A percentile compares a stretch with the other conserved stretches of the same genome.
phyloP scores from a whole-genome alignment of 345 rosid genomes.

The Pugionium dolabratum region DNA sequence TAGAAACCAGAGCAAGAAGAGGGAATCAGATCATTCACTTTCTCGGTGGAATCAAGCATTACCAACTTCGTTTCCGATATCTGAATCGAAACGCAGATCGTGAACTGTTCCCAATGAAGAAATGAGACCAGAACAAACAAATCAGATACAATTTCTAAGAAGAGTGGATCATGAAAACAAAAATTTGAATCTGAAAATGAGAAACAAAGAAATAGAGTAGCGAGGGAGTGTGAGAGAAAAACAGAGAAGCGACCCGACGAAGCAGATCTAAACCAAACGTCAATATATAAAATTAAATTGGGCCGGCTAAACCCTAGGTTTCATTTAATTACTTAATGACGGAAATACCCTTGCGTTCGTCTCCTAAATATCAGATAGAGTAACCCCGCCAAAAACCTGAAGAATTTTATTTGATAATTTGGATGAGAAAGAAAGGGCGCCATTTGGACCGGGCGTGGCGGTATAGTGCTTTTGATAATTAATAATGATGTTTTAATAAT shows the following conservation, averaged over 20 bases:
- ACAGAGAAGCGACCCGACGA: slow-evolving; percentile 39
- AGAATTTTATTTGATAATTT: slow-evolving; percentile 1
- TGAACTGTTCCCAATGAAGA: slow-evolving; percentile 9
- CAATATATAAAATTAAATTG: slow-evolving; percentile 25
- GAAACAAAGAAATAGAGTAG: slow-evolving; percentile 19
- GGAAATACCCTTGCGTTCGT: slow-evolving; percentile 17
- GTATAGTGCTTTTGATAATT: neutral
- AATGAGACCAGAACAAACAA: neutral
- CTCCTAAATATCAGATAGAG: no score
- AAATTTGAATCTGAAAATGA: slow-evolving; percentile 17
- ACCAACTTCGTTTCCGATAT: neutral
- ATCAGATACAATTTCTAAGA: slow-evolving; percentile 4
- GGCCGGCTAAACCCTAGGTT: slow-evolving; percentile 50
- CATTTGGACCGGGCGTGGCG: slow-evolving; percentile 5
- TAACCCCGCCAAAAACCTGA: slow-evolving; percentile 37
- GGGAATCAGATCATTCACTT: slow-evolving; percentile 49
- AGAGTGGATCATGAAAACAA: neutral
- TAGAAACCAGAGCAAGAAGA: neutral
- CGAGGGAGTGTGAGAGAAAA: slow-evolving; percentile 34
- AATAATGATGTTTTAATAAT: slow-evolving; percentile 4
- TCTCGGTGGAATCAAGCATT: slow-evolving; percentile 58
- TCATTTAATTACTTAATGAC: slow-evolving; percentile 9
- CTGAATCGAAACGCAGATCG: slow-evolving; percentile 27
- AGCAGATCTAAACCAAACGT: slow-evolving; percentile 40
- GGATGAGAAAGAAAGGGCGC: slow-evolving; percentile 24